These are phyloP conservation scores for Tricholoma bakamatsutake DNA, from an alignment of 768 basidiomycete species.

Conservation along the genomic window DNA sequence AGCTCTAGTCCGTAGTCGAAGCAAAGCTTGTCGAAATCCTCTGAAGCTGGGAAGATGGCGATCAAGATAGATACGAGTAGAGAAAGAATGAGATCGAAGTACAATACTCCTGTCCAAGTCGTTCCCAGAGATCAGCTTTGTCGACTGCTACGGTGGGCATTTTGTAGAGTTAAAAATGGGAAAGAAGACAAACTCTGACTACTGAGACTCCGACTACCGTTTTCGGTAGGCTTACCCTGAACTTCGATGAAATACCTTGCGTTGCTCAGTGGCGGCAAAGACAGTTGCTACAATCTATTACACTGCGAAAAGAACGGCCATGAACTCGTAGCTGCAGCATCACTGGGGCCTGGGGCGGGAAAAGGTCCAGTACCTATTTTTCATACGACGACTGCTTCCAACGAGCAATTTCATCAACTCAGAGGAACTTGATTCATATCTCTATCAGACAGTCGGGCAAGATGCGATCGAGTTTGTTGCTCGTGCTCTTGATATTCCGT, in stretches of 20 bases:
- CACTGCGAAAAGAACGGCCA: constrained; percentile 88
- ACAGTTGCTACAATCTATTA: constrained; percentile 91
- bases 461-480: constrained; percentile 87
- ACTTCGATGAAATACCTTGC: constrained; percentile 83
- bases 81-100: constrained; percentile 16
- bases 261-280: constrained; percentile 95
- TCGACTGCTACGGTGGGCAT: constrained; percentile 97
- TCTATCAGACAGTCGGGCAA: constrained; percentile 99
- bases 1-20: constrained; percentile 98
- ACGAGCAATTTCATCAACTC: constrained; percentile 16
- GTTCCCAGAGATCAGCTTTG: constrained; percentile 89
- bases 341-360: constrained; percentile 76
- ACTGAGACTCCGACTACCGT: constrained; percentile 16
- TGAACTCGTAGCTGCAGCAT: constrained; percentile 81
- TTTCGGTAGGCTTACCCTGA: constrained; percentile 8
- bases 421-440: constrained; percentile 98
- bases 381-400: constrained; percentile 14
- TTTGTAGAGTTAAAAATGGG: constrained; percentile 17
- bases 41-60: constrained; percentile 54
- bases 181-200: constrained; percentile 4
- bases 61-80: constrained; percentile 13
- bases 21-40: constrained; percentile 91
- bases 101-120: constrained; percentile 84
- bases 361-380: constrained; percentile 55
- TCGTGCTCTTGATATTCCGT: constrained; percentile 76